A percentile compares a stretch with the other conserved stretches of the same genome.
These are phyloP conservation scores for Cucurbita ficifolia DNA, from an alignment of 306 rosid genomes.

Conservation along the genomic window DNA sequence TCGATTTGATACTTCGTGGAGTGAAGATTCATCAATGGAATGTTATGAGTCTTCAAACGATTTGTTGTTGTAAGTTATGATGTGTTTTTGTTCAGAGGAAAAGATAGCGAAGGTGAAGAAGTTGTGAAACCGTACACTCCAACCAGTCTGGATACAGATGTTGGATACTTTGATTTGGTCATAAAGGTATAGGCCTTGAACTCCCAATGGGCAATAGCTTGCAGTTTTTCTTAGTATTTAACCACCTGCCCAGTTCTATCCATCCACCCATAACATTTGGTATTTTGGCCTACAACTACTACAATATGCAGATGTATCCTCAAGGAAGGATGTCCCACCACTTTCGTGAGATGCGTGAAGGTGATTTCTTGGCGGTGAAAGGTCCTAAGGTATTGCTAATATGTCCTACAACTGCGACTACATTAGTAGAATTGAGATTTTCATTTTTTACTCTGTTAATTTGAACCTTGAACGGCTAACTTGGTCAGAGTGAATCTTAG, in stretches of 20 bases:
- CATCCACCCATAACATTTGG: not conserved
- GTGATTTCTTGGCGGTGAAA: constrained; percentile 44
- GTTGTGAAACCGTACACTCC: constrained; percentile 67
- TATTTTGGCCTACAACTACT: not conserved
- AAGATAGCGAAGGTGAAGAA: constrained; percentile 38
- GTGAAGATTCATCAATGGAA: not conserved
- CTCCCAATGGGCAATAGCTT: not conserved
- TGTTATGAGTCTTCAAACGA: not conserved
- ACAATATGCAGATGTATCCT: constrained; percentile 46
- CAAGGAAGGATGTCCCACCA: constrained; percentile 79
- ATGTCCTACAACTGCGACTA: not conserved
- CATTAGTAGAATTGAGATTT: not conserved
- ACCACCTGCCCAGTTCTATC: not conserved
- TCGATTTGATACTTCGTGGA: not conserved
- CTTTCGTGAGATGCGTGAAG: constrained; percentile 51
- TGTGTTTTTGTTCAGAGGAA: constrained; percentile 30
- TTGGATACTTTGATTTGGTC: constrained; percentile 63
- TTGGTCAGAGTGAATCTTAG: not conserved
- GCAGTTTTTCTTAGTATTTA: not conserved
- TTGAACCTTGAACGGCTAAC: not conserved
- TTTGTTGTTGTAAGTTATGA: not conserved
- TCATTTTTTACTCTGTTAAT: not conserved
- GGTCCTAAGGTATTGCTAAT: constrained; percentile 51
- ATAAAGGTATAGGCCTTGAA: constrained; percentile 32
- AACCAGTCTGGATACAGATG: constrained; percentile 56